phyloP scores from a whole-genome alignment of 176 grass and related monocot genomes.

The Cenchrus americanus region DNA sequence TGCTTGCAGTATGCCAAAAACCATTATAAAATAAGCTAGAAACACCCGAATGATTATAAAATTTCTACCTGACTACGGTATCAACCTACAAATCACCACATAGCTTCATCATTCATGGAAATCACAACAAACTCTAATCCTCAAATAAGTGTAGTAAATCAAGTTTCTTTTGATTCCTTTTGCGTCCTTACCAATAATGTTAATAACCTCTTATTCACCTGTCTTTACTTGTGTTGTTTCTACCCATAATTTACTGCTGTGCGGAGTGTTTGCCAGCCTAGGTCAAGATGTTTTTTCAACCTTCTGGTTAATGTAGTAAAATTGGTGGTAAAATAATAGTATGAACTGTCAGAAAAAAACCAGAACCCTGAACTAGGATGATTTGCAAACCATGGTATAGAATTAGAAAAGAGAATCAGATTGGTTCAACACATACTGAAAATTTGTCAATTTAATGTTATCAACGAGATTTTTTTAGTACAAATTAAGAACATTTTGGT shows the following conservation, averaged over 20 bases:
- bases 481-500: not conserved
- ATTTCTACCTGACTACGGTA: not conserved
- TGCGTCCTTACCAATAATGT: not conserved
- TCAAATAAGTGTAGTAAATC: not conserved
- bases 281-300: not conserved
- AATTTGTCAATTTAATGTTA: not conserved
- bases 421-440: not conserved
- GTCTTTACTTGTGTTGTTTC: not conserved
- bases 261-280: not conserved
- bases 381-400: not conserved
- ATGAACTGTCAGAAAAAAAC: conserved; percentile 5
- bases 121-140: not conserved
- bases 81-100: conserved; percentile 18
- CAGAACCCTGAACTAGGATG: not conserved
- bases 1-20: conserved; percentile 14
- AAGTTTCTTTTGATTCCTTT: conserved; percentile 21
- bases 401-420: not conserved
- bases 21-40: not conserved
- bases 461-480: not conserved
- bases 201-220: not conserved
- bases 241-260: not conserved
- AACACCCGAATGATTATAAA: not conserved
- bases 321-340: not conserved
- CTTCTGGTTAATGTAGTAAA: not conserved
- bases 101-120: not conserved